A percentile compares a stretch with the other conserved stretches of the same genome.
These are phyloP conservation scores for Cerioporus squamosus DNA, from an alignment of 1,284 basidiomycete species.

Conservation along the genomic window DNA sequence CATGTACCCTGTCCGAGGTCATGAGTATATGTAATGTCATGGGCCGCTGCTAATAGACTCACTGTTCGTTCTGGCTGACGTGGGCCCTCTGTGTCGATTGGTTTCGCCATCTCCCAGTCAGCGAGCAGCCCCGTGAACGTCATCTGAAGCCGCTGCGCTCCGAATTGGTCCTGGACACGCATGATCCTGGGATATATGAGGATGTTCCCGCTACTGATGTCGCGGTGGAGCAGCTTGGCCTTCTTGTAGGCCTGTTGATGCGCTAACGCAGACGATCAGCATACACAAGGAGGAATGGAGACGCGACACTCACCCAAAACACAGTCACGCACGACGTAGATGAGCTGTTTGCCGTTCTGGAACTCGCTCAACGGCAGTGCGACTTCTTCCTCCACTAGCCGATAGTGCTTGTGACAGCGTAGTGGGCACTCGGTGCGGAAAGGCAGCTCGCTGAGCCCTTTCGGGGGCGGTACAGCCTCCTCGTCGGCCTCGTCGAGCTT, in stretches of 20 bases:
- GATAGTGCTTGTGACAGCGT: conserved; percentile 11
- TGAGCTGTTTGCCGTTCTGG: not conserved
- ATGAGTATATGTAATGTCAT: not conserved
- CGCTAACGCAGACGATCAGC: not conserved
- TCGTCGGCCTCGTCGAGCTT: no score
- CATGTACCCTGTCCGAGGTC: not conserved
- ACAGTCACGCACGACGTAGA: not conserved
- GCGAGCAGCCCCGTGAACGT: conserved; percentile 3
- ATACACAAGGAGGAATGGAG: not conserved
- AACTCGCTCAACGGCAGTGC: conserved; percentile 7
- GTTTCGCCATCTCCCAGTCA: conserved; percentile 20
- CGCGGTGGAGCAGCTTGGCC: conserved; percentile 4
- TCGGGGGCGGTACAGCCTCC: no score
- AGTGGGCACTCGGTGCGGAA: no score
- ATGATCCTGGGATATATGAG: not conserved
- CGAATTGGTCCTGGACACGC: no score
- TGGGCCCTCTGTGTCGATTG: no score
- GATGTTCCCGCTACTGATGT: conserved; percentile 12
- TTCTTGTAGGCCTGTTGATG: not conserved
- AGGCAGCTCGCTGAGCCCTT: no score
- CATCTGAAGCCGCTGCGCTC: no score
- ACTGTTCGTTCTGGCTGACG: no score
- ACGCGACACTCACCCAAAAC: not conserved
- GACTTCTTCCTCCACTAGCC: conserved; percentile 10
- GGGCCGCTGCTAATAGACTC: not conserved